Base-by-base conservation (phyloP, 2,329 filamentous ascomycete species). In the Cytospora schulzeri region DNA sequence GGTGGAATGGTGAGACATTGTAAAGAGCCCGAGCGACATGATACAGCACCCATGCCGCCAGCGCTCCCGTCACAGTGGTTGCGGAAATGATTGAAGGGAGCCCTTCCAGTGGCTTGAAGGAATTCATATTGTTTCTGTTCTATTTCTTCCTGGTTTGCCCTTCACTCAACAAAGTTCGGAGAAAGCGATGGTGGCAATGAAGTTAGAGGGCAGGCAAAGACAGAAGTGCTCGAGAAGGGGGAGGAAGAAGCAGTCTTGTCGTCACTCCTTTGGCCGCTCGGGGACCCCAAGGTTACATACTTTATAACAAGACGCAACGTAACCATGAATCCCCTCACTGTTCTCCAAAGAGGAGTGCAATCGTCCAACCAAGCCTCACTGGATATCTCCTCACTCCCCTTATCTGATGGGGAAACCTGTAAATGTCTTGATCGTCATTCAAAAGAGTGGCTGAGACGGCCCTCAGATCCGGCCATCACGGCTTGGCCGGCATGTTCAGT, bases 1-100 rank as follows among this genome's bases (percentile, higher is more conserved):
- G 60, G 29, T 63, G 60, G 11, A 63, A 33, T 0, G 45, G n/a
- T n/a, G 45, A 48, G 45, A 48, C 11, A 14, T 48, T 48, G 22
- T 48, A 48, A 12, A 48, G 45, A 24, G 22, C 11, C 8, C 22
- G 19, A 24, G 24, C 3, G n/a, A 48, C 4, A 12, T 48, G 45
- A 24, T 48, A 48, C n/a, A 22, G 12, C 11, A 48, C 12, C 45
- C 45, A 48, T 22, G 45, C 45, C 17, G 38, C 17, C 38, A 41
- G 6, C 5, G 17, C 19, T 2, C 17, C 38, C 38, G 8, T 19
- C 38, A 19, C 17, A 41, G 6, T n/a, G 1, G 38, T 41, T n/a
- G 6, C 38, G n/a, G 15, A 41, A n/a, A 8, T 2, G 15, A 41
- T n/a, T n/a, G 38, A 41, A 17, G 38, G n/a, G 17, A 41, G 17